Evolutionary conservation across 352 stramenopile species (phyloP).

Genomic region (Globisporangium cystogenes): DNA sequence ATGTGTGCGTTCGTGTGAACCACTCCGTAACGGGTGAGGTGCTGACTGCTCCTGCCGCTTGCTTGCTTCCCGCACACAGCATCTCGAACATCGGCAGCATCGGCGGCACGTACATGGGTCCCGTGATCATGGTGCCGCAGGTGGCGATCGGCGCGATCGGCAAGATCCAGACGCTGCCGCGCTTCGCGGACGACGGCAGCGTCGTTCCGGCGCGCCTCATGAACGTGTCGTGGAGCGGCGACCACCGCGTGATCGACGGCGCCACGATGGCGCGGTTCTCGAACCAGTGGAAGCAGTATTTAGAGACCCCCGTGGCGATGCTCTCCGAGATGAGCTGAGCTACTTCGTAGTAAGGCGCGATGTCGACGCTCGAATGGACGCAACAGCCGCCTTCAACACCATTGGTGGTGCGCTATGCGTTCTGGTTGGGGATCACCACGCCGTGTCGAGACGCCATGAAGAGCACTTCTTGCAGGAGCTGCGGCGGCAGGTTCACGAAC

Average conservation of each 20-base stretch:
- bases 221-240: constrained; percentile 96
- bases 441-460: constrained; percentile 55
- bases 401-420: background rate
- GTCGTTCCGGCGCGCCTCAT: constrained; percentile 90
- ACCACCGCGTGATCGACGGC: constrained; percentile 98
- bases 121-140: constrained; percentile 94
- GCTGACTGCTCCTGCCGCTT: background rate
- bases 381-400: background rate
- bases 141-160: constrained; percentile 97
- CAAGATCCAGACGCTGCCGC: constrained; percentile 93
- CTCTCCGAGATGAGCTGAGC: constrained; percentile 86
- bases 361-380: background rate
- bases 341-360: no score
- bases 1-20: constrained; percentile 13
- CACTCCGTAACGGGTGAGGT: no score
- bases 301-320: constrained; percentile 94
- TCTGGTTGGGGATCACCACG: constrained; percentile 64
- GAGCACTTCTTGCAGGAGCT: constrained; percentile 71
- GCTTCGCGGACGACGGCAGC: constrained; percentile 86
- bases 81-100: constrained; percentile 95
- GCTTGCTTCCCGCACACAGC: constrained; percentile 16
- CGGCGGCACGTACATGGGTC: constrained; percentile 96
- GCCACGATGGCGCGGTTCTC: constrained; percentile 98
- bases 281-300: constrained; percentile 94
- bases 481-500: constrained; percentile 55